A percentile compares a stretch with the other conserved stretches of the same genome.
Conservation (phyloP, 2,329 filamentous ascomycete genomes). For the Trichoderma sp. region DNA sequence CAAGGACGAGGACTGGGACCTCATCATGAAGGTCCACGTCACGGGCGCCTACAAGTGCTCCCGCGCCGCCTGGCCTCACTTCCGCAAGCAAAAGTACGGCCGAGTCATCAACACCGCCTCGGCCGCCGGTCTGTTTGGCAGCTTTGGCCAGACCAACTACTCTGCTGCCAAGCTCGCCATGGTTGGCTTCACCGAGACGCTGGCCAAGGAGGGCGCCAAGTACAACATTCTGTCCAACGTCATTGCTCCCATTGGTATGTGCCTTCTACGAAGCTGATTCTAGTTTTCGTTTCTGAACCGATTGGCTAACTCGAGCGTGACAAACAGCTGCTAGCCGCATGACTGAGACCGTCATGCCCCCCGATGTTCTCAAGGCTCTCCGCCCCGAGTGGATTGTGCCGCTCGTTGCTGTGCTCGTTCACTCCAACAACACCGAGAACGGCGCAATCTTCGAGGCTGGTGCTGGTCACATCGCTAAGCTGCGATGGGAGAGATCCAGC, state of each 20-base stretch:
- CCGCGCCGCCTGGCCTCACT: slow-evolving; percentile 92
- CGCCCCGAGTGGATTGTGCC: slow-evolving; percentile 96
- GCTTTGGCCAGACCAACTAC: slow-evolving; percentile 95
- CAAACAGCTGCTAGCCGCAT: slow-evolving; percentile 80
- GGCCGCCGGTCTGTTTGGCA: slow-evolving; percentile 92
- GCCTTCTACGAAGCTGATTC: neutral
- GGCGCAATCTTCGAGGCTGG: slow-evolving; percentile 92
- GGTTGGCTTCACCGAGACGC: slow-evolving; percentile 95
- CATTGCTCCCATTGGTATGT: slow-evolving; percentile 75
- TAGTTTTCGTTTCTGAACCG: neutral
- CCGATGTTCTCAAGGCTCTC: slow-evolving; percentile 80
- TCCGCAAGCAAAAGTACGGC: slow-evolving; percentile 98
- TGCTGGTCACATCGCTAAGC: slow-evolving; percentile 86
- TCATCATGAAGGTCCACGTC: slow-evolving; percentile 90
- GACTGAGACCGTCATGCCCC: slow-evolving; percentile 93
- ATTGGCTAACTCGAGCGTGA: neutral
- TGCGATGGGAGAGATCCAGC: slow-evolving; percentile 90
- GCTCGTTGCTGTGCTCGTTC: slow-evolving; percentile 81
- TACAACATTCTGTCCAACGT: slow-evolving; percentile 97
- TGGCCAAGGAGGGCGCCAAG: slow-evolving; percentile 95
- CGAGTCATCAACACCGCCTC: slow-evolving; percentile 95
- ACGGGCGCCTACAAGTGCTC: slow-evolving; percentile 94
- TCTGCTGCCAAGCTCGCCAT: slow-evolving; percentile 93
- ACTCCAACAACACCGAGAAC: slow-evolving; percentile 83
- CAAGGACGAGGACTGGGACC: slow-evolving; percentile 94